Evolutionary conservation across 2,329 filamentous ascomycete species (phyloP).

Genomic region (Colletotrichum tamarilloi): DNA sequence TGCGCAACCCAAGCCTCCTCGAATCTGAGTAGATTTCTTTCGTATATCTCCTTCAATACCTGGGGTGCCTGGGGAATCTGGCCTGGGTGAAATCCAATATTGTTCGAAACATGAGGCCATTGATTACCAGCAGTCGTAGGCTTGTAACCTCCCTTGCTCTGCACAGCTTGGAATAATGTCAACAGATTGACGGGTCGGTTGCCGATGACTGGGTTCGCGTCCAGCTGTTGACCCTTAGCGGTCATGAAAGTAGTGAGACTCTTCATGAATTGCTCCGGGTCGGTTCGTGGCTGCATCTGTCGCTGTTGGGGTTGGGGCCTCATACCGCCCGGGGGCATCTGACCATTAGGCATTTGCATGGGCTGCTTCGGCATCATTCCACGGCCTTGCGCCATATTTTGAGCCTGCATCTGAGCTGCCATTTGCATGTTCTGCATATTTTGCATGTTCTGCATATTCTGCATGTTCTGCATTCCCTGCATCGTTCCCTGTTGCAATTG

Average conservation of each 20-base stretch:
- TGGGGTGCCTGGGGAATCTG: slow-evolving; percentile 75
- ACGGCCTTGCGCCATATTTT: slow-evolving; percentile 52
- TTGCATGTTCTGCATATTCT: slow-evolving; percentile 52
- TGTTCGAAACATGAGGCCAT: slow-evolving; percentile 79
- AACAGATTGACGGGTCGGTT: slow-evolving; percentile 81
- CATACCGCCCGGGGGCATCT: slow-evolving; percentile 61
- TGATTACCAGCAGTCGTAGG: slow-evolving; percentile 75
- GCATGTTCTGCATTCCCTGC: slow-evolving; percentile 55
- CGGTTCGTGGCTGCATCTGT: slow-evolving; percentile 52
- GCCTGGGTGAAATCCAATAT: slow-evolving; percentile 69
- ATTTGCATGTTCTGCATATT: slow-evolving; percentile 58
- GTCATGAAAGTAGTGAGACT: slow-evolving; percentile 83
- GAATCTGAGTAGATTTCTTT: slow-evolving; percentile 80
- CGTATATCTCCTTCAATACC: slow-evolving; percentile 79
- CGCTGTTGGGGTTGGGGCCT: slow-evolving; percentile 58
- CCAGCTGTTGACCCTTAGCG: slow-evolving; percentile 77
- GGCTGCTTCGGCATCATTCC: slow-evolving; percentile 66
- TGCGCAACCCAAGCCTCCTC: slow-evolving; percentile 75
- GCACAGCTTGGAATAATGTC: slow-evolving; percentile 80
- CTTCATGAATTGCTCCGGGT: slow-evolving; percentile 79
- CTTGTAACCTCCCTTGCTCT: slow-evolving; percentile 81
- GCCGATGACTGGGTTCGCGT: slow-evolving; percentile 78
- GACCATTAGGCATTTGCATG: slow-evolving; percentile 65
- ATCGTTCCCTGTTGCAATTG: slow-evolving; percentile 74
- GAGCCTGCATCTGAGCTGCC: slow-evolving; percentile 63